Conservation (phyloP, 768 basidiomycete genomes). For the Termitomyces sp. region DNA sequence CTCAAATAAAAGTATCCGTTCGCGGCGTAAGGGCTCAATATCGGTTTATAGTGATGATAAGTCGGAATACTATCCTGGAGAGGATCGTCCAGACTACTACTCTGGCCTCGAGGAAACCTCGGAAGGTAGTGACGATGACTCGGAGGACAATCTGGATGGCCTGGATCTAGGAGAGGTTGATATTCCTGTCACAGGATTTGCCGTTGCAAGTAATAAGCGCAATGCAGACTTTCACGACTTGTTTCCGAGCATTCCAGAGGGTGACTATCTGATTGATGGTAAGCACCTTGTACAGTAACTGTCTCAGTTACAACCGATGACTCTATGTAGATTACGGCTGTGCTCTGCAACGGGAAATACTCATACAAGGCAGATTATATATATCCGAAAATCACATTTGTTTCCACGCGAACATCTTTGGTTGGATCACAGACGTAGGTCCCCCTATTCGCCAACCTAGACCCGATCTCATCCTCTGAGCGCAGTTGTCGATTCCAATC, state of each 20-base stretch:
- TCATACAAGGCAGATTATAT: conserved; percentile 94
- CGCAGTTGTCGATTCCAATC: conserved; percentile 82
- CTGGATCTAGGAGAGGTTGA: conserved; percentile 62
- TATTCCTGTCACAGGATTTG: conserved; percentile 93
- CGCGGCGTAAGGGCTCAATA: conserved; percentile 12
- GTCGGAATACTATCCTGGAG: conserved; percentile 28
- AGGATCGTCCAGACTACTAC: conserved; percentile 34
- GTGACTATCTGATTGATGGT: conserved; percentile 99
- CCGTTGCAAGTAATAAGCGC: conserved; percentile 91
- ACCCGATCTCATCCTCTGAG: conserved; percentile 19
- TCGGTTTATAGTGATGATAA: conserved; percentile 30
- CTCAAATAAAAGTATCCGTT: conserved; percentile 22
- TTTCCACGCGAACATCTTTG: conserved; percentile 99
- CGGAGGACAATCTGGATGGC: conserved; percentile 36
- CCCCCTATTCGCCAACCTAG: conserved; percentile 12
- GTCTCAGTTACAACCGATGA: not conserved
- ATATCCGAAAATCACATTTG: conserved; percentile 99
- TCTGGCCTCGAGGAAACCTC: conserved; percentile 36
- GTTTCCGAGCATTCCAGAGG: conserved; percentile 86
- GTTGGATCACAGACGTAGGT: conserved; percentile 95
- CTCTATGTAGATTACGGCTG: conserved; percentile 85
- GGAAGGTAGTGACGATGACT: conserved; percentile 28
- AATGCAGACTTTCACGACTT: conserved; percentile 96
- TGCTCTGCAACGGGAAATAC: conserved; percentile 92
- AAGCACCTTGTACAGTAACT: conserved; percentile 21